Evolutionary conservation across 306 rosid genomes (phyloP).

Genomic region (Vigna reflexopilosa): DNA sequence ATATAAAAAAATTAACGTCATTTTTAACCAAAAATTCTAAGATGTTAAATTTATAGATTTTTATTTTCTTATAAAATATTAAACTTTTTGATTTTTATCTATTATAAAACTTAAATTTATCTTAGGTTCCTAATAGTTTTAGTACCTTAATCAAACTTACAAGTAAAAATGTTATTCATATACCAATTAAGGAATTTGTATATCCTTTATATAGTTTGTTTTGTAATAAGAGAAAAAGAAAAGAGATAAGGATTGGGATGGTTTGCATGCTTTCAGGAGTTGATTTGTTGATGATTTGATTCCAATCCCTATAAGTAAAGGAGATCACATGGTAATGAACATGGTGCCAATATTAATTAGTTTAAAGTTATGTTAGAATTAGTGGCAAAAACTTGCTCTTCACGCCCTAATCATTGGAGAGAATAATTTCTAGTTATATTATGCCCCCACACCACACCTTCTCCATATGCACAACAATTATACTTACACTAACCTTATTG

Average conservation of each 20-base stretch:
- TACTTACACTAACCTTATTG: neutral
- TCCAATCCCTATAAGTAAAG: slow-evolving; percentile 36
- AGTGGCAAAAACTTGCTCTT: slow-evolving; percentile 38
- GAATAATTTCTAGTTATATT: slow-evolving; percentile 16
- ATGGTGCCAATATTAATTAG: slow-evolving; percentile 26
- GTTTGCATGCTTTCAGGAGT: slow-evolving; percentile 7
- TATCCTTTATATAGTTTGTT: neutral
- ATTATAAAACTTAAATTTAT: no score
- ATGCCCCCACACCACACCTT: slow-evolving; percentile 21
- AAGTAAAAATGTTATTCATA: neutral
- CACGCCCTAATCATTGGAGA: slow-evolving; percentile 43
- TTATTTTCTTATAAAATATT: no score
- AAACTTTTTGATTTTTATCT: no score
- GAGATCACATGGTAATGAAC: slow-evolving; percentile 48
- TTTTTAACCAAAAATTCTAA: no score
- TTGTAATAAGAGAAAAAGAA: neutral
- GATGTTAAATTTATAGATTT: no score
- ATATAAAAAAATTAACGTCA: no score
- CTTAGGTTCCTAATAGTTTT: neutral
- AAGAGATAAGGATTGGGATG: slow-evolving; percentile 28
- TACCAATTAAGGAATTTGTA: no score
- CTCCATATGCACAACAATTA: slow-evolving; percentile 46
- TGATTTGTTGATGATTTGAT: slow-evolving; percentile 36
- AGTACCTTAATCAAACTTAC: neutral
- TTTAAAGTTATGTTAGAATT: slow-evolving; percentile 4